Conservation (phyloP, 306 rosid species). For the Cicer pinnatifidum region DNA sequence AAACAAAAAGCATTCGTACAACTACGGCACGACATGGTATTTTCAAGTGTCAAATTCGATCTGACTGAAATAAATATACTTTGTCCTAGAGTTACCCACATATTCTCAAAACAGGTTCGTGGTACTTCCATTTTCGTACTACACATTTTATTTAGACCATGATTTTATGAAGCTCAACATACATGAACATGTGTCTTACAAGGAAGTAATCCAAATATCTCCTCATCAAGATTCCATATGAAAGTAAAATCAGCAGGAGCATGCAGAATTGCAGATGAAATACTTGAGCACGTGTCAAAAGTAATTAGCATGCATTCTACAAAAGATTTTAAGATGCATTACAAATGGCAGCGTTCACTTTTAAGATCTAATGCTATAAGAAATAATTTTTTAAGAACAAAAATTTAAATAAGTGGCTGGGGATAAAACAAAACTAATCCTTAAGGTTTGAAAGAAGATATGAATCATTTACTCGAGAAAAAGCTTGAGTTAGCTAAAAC, state of each 20-base stretch:
- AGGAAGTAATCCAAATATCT: neutral
- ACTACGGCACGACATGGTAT: neutral
- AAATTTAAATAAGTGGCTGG: neutral
- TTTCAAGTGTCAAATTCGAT: neutral
- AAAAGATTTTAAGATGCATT: neutral
- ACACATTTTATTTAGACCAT: conserved; percentile 1
- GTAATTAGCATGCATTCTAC: neutral
- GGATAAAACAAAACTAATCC: neutral
- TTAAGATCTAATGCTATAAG: neutral
- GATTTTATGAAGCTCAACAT: neutral
- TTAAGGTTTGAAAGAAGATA: neutral
- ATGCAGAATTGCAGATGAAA: neutral
- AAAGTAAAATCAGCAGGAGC: neutral
- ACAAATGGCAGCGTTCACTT: conserved; percentile 17
- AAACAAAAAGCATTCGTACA: neutral
- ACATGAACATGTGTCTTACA: neutral
- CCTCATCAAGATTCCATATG: neutral
- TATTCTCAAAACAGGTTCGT: neutral
- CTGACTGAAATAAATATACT: neutral
- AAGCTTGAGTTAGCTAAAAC: neutral
- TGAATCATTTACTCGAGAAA: neutral
- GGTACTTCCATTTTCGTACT: neutral
- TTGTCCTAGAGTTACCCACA: neutral
- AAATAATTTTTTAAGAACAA: too few species aligned
- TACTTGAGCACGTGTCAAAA: neutral